phyloP scores from a whole-genome alignment of 805 yeast genomes.

The Suhomyces tanzawaensis region DNA sequence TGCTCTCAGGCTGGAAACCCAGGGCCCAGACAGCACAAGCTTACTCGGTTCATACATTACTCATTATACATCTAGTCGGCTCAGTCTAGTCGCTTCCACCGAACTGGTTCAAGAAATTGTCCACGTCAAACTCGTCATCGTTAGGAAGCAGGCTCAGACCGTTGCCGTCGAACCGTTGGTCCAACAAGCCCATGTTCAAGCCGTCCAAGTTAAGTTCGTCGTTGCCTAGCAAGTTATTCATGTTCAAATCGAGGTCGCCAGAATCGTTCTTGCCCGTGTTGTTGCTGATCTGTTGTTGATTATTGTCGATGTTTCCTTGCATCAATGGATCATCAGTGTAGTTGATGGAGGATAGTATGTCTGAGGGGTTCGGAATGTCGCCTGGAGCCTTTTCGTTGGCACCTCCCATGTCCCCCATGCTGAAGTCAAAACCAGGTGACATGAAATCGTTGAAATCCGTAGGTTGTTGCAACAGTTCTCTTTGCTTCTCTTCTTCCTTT shows the following conservation, averaged over 20 bases:
- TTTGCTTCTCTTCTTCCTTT: conserved; percentile 11
- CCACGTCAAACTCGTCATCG: conserved; percentile 46
- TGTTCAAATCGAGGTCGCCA: conserved; percentile 21
- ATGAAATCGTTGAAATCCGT: conserved; percentile 17
- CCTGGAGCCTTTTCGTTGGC: conserved; percentile 11
- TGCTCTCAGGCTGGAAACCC: too few relatives aligned
- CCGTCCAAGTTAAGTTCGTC: conserved; percentile 44
- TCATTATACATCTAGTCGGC: neutral
- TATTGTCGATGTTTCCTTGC: conserved; percentile 1
- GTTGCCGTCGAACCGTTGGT: conserved; percentile 27
- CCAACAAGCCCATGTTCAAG: conserved; percentile 39
- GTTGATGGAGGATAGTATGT: conserved; percentile 29
- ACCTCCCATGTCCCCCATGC: conserved; percentile 18
- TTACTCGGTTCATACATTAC: neutral
- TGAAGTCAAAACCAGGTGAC: conserved; percentile 29
- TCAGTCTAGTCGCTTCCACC: conserved; percentile 21
- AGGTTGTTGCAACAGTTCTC: conserved; percentile 7
- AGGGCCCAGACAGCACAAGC: neutral
- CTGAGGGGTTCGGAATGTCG: conserved; percentile 31
- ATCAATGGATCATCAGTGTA: conserved; percentile 16
- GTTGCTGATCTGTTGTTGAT: neutral
- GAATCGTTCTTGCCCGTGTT: conserved; percentile 4
- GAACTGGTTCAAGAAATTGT: conserved; percentile 42
- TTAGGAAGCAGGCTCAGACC: conserved; percentile 17
- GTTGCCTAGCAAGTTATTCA: conserved; percentile 37